Percentiles rank a stretch among this genome's conserved stretches.
Evolutionary conservation across 2,329 filamentous ascomycete genomes (phyloP).

Genomic region (Stenocarpella maydis): DNA sequence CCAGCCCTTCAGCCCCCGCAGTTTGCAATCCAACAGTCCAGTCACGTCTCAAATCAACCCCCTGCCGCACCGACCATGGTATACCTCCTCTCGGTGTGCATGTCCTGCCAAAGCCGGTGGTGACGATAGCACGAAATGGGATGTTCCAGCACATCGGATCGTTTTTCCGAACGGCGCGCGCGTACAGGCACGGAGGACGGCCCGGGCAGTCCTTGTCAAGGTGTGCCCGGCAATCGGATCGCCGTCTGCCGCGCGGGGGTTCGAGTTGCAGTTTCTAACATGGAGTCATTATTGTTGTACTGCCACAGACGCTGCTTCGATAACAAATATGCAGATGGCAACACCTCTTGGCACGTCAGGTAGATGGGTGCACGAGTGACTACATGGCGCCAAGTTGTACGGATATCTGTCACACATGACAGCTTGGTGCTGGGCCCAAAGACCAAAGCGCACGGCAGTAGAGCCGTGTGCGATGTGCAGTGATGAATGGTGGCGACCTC

Average conservation of each 20-base stretch:
- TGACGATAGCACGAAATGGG: constrained; percentile 4
- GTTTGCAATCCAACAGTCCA: neutral
- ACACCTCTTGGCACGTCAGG: neutral
- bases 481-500: neutral
- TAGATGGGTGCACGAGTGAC: neutral
- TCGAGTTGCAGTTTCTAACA: neutral
- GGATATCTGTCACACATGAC: too few relatives aligned
- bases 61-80: constrained; percentile 3
- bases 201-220: neutral
- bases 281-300: neutral
- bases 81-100: neutral
- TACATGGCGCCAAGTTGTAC: neutral
- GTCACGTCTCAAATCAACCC: constrained; percentile 13
- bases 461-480: too few relatives aligned
- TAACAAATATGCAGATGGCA: neutral
- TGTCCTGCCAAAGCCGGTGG: constrained; percentile 12
- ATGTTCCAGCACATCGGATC: constrained; percentile 8
- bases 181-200: neutral
- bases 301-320: neutral
- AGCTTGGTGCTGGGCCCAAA: neutral
- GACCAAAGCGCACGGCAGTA: too few relatives aligned
- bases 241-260: neutral
- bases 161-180: too few relatives aligned
- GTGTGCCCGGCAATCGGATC: neutral
- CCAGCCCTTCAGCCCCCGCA: neutral